These are phyloP conservation scores for Fusarium verticillioides DNA, from an alignment of 2,329 filamentous ascomycete genomes.

Conservation along the genomic window DNA sequence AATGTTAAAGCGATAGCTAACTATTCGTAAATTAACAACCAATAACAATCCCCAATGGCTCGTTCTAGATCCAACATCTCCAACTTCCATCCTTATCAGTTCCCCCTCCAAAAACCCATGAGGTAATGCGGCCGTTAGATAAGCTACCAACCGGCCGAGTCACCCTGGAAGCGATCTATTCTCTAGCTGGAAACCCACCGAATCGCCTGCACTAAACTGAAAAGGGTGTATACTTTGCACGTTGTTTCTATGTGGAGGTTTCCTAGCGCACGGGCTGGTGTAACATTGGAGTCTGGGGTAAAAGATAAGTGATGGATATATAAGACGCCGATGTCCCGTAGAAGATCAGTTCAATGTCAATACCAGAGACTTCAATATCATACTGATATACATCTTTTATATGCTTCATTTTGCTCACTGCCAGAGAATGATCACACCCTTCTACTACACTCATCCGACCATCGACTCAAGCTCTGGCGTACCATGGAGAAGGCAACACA, in stretches of 20 bases:
- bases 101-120: background rate
- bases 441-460: slow-evolving; percentile 2
- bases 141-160: background rate
- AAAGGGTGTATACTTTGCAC: slow-evolving; percentile 32
- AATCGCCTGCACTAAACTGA: slow-evolving; percentile 22
- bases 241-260: slow-evolving; percentile 6
- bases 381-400: background rate
- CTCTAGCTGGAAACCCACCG: slow-evolving; percentile 7
- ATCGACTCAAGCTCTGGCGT: slow-evolving; percentile 37
- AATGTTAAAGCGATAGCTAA: background rate
- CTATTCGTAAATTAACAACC: background rate
- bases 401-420: background rate
- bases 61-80: background rate
- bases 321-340: slow-evolving; percentile 3
- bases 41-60: background rate
- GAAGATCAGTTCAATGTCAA: background rate
- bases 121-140: slow-evolving; percentile 13
- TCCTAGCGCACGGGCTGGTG: slow-evolving; percentile 7
- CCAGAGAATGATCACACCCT: slow-evolving; percentile 37
- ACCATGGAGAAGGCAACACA: slow-evolving; percentile 36
- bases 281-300: slow-evolving; percentile 19
- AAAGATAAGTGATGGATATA: slow-evolving; percentile 28
- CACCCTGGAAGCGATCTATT: background rate
- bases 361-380: background rate
- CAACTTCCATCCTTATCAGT: slow-evolving; percentile 4